phyloP scores from a whole-genome alignment of 192 early-diverging fungal species.

The Gigaspora rosea region DNA sequence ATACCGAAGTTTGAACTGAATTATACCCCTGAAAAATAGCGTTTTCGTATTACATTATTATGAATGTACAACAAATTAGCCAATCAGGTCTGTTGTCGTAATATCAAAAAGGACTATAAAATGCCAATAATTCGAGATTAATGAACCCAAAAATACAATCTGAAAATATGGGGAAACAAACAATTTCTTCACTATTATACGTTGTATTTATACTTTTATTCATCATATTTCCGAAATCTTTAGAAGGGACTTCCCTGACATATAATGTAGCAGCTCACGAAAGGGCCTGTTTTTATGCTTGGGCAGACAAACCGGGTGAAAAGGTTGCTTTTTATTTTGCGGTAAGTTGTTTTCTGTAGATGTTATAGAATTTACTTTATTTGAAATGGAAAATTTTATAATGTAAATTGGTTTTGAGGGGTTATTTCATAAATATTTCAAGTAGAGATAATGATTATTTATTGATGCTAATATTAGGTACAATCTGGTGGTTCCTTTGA shows the following conservation, averaged over 20 bases:
- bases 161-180: not conserved
- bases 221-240: constrained; percentile 23
- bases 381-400: not conserved
- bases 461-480: constrained; percentile 57
- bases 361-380: not conserved
- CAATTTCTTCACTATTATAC: no score
- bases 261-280: constrained; percentile 89
- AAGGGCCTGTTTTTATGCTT: constrained; percentile 88
- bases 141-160: no score
- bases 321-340: constrained; percentile 98
- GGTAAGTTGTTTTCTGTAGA: constrained; percentile 58
- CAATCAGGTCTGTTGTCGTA: no score
- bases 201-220: not conserved
- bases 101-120: no score
- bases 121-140: no score
- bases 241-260: constrained; percentile 65
- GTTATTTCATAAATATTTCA: not conserved
- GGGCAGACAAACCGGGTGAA: constrained; percentile 75
- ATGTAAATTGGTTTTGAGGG: not conserved
- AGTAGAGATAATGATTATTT: not conserved
- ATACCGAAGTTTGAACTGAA: no score
- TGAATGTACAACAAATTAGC: no score
- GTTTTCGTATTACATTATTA: no score
- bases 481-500: constrained; percentile 97
- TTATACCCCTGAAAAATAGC: no score